A percentile compares a stretch with the other conserved stretches of the same genome.
These are phyloP conservation scores for Curvularia sp. DNA, from an alignment of 2,329 filamentous ascomycete species.

Conservation along the genomic window DNA sequence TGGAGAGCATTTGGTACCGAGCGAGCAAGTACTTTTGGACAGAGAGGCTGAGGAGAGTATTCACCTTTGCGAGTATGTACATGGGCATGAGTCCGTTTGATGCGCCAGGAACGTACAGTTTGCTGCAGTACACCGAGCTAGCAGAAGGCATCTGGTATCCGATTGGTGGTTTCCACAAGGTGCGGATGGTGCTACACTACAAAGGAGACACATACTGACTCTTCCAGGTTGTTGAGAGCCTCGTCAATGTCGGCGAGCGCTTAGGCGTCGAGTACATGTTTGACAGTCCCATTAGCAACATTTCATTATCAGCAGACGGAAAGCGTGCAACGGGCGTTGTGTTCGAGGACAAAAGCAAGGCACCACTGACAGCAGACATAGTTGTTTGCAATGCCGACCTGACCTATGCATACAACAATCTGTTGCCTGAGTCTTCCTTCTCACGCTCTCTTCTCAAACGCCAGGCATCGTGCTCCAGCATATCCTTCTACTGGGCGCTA, in stretches of 20 bases:
- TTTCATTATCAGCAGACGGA: constrained; percentile 63
- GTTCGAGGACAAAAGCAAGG: constrained; percentile 63
- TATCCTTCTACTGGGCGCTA: constrained; percentile 79
- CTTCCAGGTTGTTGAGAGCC: constrained; percentile 61
- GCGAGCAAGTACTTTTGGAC: constrained; percentile 73
- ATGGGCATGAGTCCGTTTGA: constrained; percentile 83
- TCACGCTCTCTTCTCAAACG: constrained; percentile 56
- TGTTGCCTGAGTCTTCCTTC: constrained; percentile 64
- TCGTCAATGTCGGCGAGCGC: constrained; percentile 69
- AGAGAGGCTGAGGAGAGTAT: constrained; percentile 72
- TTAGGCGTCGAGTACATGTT: constrained; percentile 70
- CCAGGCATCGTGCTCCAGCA: constrained; percentile 72
- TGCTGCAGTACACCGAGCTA: constrained; percentile 78
- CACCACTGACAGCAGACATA: constrained; percentile 65
- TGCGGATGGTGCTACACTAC: constrained; percentile 39
- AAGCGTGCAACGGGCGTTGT: constrained; percentile 65
- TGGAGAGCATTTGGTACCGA: constrained; percentile 73
- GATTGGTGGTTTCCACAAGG: constrained; percentile 71
- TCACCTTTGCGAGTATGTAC: constrained; percentile 83
- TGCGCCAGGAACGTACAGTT: constrained; percentile 75
- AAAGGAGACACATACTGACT: constrained; percentile 13
- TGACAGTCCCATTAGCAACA: constrained; percentile 63
- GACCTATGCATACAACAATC: constrained; percentile 75
- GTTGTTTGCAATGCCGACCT: constrained; percentile 77
- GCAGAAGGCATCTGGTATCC: constrained; percentile 81